Base-by-base conservation (phyloP, 192 early-diverging fungal genomes). In the Coemansia guatemalensis region DNA sequence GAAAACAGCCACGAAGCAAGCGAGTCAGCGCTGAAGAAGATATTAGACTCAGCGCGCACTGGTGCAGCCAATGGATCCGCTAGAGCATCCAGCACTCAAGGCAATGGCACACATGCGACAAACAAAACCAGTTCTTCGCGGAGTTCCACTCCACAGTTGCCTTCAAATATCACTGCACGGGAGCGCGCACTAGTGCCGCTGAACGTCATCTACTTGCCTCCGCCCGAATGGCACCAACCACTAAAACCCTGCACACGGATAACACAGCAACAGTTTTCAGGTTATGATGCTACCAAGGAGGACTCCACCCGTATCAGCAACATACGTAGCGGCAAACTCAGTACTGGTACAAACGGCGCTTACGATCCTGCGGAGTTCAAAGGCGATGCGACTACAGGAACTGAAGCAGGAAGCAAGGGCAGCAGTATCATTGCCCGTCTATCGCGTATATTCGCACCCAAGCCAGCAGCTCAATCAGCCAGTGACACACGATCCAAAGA, bases 181-280 rank as follows among this genome's bases (percentile, higher is more conserved):
- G 53, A 53, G 21, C 62, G 20, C 20, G 76, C 76, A 0, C 61
- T 79, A 30, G 76, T 79, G 41, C 76, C 76, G 14, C 64, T 79
- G 25, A 79, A 60, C 32, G 47, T 79, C 21, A 79, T 79, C 0
- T 79, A 79, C 27, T 20, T 79, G 56, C 71, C 71, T 27, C 76
- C 76, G 26, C 76, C 76, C 3, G 22, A 58, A 22, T 79, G 76
- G 76, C 76, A 79, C 65, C 30, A 53, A 60, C 76, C 76, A 48
- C 47, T 73, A 21, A 26, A 41, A 26, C 62, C 55, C 8, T 14
- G 5, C 17, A 25, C 24, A n/a, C 47, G n/a, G 21, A 52, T 32
- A 35, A 26, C 2, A 44, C 17, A 4, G 26, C 56, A 8, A 39
- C 25, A 39, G 35, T 39, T 39, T 39, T 3, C 9, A 11, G 35